phyloP scores from a whole-genome alignment of 768 basidiomycete species.

The Melanogaster broomeanus region DNA sequence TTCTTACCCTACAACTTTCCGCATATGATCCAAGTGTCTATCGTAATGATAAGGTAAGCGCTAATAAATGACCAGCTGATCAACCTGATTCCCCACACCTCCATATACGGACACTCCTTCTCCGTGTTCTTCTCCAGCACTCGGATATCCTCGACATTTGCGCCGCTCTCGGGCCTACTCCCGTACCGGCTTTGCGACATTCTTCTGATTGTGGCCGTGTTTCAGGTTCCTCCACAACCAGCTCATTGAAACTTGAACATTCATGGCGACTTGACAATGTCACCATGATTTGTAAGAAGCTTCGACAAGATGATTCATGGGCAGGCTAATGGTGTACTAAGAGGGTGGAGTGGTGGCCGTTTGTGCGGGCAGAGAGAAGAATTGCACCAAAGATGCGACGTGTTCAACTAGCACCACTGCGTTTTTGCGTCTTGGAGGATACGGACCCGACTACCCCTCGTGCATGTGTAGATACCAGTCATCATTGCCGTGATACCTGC shows the following conservation, averaged over 20 bases:
- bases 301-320: neutral
- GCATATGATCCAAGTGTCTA: conserved; percentile 35
- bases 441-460: too few species aligned
- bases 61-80: neutral
- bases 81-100: too few species aligned
- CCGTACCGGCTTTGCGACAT: conserved; percentile 33
- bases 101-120: conserved; percentile 26
- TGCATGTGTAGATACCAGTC: too few species aligned
- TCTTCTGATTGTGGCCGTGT: conserved; percentile 32
- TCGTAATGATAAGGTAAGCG: neutral
- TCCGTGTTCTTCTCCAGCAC: conserved; percentile 33
- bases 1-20: conserved; percentile 35
- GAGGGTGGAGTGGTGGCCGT: too few species aligned
- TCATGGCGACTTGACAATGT: conserved; percentile 30
- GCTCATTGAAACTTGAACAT: too few species aligned
- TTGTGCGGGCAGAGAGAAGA: too few species aligned
- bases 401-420: too few species aligned
- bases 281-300: conserved; percentile 26
- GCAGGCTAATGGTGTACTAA: neutral
- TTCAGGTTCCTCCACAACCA: conserved; percentile 33
- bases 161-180: conserved; percentile 34
- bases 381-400: too few species aligned
- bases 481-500: too few species aligned
- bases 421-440: too few species aligned
- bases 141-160: conserved; percentile 31